A percentile compares a stretch with the other conserved stretches of the same genome.
phyloP scores from a whole-genome alignment of 1,284 basidiomycete genomes.

The Cerrena zonata region DNA sequence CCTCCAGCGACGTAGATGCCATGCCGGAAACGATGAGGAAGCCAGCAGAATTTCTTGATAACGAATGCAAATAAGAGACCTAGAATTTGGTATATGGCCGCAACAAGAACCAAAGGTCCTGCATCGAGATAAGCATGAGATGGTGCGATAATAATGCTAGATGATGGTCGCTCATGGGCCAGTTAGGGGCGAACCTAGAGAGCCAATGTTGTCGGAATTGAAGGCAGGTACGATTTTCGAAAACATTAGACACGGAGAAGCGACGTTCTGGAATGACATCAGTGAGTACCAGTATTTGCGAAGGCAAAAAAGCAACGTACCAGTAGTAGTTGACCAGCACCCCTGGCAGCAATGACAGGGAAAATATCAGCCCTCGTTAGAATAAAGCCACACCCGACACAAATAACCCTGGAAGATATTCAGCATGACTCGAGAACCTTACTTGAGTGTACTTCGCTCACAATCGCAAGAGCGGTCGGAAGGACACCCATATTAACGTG shows the following conservation, averaged over 20 bases:
- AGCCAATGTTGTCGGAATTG: conserved; percentile 54
- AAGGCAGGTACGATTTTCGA: conserved; percentile 75
- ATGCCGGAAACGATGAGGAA: conserved; percentile 69
- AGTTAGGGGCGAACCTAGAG: conserved; percentile 43
- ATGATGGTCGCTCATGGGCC: background rate
- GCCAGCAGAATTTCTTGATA: conserved; percentile 66
- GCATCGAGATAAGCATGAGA: background rate
- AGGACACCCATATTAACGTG: conserved; percentile 51
- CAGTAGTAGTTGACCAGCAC: conserved; percentile 54
- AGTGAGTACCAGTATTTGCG: background rate
- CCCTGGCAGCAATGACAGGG: conserved; percentile 50
- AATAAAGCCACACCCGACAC: conserved; percentile 48
- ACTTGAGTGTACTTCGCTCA: conserved; percentile 26
- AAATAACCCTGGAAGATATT: conserved; percentile 40
- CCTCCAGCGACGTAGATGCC: conserved; percentile 62
- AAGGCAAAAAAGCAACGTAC: conserved; percentile 26
- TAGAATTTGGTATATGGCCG: conserved; percentile 45
- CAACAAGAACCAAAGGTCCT: conserved; percentile 55
- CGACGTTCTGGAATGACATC: conserved; percentile 45
- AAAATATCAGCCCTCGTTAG: conserved; percentile 60
- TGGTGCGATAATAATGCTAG: conserved; percentile 7
- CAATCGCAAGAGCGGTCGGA: conserved; percentile 56
- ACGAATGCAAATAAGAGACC: conserved; percentile 53
- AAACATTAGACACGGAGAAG: conserved; percentile 68
- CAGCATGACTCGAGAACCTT: background rate